Percentiles rank a stretch among this genome's conserved stretches.
phyloP scores from a whole-genome alignment of 345 rosid genomes.

The Rhizophora apiculata region DNA sequence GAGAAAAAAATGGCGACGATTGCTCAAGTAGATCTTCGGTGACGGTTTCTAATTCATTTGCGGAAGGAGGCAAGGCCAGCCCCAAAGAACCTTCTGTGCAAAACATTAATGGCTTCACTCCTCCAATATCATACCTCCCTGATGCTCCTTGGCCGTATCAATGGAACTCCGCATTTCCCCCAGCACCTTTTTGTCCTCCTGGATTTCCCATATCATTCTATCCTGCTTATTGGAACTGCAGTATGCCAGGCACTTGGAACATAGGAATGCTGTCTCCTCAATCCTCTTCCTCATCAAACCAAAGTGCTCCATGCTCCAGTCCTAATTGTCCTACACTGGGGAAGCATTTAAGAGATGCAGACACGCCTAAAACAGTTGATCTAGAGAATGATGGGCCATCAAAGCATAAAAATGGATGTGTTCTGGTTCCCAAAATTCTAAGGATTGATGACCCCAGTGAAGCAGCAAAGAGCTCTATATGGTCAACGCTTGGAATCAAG shows the following conservation, averaged over 20 bases:
- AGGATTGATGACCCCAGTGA: slow-evolving; percentile 27
- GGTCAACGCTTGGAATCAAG: slow-evolving; percentile 34
- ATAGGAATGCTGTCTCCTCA: slow-evolving; percentile 18
- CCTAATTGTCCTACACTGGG: slow-evolving; percentile 18
- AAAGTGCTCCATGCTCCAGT: background rate
- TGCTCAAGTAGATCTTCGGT: slow-evolving; percentile 48
- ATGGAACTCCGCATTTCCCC: slow-evolving; percentile 50
- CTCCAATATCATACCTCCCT: slow-evolving; percentile 23
- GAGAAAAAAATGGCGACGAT: slow-evolving; percentile 50
- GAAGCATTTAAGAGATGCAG: slow-evolving; percentile 27
- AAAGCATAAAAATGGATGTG: slow-evolving; percentile 10
- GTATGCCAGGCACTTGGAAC: slow-evolving; percentile 50
- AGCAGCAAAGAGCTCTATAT: slow-evolving; percentile 31
- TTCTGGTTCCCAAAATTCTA: slow-evolving; percentile 21
- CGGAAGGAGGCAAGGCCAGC: slow-evolving; percentile 26
- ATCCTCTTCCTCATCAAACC: slow-evolving; percentile 17
- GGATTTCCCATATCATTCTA: slow-evolving; percentile 26
- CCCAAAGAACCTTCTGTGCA: slow-evolving; percentile 30
- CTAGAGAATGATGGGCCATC: slow-evolving; percentile 7
- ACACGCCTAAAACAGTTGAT: slow-evolving; percentile 23
- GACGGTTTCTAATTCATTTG: slow-evolving; percentile 37
- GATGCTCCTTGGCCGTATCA: slow-evolving; percentile 73
- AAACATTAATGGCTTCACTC: slow-evolving; percentile 39
- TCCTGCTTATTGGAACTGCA: slow-evolving; percentile 27
- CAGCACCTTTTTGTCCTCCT: slow-evolving; percentile 32